Base-by-base conservation (phyloP, 768 basidiomycete genomes). In the Suillus bovinus region DNA sequence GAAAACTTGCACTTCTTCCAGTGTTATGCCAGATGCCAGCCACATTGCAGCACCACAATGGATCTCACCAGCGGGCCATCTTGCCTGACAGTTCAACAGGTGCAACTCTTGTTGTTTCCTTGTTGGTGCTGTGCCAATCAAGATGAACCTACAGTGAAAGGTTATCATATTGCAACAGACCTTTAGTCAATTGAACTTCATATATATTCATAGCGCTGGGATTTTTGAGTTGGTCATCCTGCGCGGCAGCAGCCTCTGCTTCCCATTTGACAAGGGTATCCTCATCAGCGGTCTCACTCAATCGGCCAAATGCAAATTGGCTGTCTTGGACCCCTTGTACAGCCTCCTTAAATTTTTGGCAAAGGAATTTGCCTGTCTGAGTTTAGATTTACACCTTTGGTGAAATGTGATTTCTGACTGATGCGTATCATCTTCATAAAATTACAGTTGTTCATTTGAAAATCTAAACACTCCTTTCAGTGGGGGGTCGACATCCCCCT, bases 401-500 rank as follows among this genome's bases (percentile, higher is more conserved):
- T 22, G 4, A 27, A 17, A 11, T 55, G 39, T 17, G 29, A 27
- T 38, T 27, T 4, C 55, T 61, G 2, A 61, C 61, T 29, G 29
- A 71, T 70, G 2, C 38, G 34, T 2, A 67, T 38, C 53, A 66
- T 38, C 54, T 74, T 74, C 55, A 69, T 41, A 17, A 39, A 39
- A 39, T 39, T 39, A 5, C 38, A 39, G 38, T 39, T 5, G 5
- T 16, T 39, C 38, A 41, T 41, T 41, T 41, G 39, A 20, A 41
- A 41, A 4, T 41, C 39, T 5, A 41, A 17, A 20, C 39, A 41
- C 17, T 41, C 39, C 39, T 41, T 41, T 41, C 6, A 0, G 39
- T 41, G 17, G 17, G 39, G 39, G 16, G 17, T 41, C 0, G 17
- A 41, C 39, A 41, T 41, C 39, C 17, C 39, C 39, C 17, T 41